Conservation (phyloP, 768 basidiomycete genomes). For the Rubroboletus pulcherrimus region DNA sequence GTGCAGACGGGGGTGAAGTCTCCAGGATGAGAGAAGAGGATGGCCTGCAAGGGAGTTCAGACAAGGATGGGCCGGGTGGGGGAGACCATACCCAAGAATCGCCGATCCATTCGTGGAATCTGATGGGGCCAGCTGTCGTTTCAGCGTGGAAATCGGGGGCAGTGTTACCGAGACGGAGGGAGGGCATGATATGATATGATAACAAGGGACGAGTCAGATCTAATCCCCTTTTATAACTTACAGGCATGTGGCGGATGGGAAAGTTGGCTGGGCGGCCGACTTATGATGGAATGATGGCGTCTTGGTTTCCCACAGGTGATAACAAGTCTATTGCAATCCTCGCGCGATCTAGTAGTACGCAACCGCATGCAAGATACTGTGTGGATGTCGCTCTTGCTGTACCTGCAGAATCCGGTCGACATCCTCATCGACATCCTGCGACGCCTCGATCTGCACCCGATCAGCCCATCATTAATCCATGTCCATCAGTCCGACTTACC, state of each 20-base stretch:
- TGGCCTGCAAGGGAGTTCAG: constrained; percentile 44
- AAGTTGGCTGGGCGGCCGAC: no score
- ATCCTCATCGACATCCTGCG: constrained; percentile 85
- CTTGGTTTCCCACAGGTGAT: constrained; percentile 59
- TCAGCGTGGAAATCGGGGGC: constrained; percentile 92
- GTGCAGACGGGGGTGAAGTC: constrained; percentile 95
- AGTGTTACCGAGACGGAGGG: constrained; percentile 78
- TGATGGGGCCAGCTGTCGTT: constrained; percentile 84
- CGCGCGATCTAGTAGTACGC: constrained; percentile 69
- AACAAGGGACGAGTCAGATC: background rate
- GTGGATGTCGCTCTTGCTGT: constrained; percentile 90
- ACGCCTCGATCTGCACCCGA: constrained; percentile 67
- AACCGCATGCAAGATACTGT: constrained; percentile 86
- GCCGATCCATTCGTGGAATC: constrained; percentile 91
- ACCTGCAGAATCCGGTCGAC: constrained; percentile 81
- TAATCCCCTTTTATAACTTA: constrained; percentile 1
- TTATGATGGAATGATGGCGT: constrained; percentile 44
- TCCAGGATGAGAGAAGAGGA: constrained; percentile 94
- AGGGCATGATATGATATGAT: constrained; percentile 31
- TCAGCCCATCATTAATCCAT: constrained; percentile 7
- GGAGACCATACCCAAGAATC: constrained; percentile 67
- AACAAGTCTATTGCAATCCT: constrained; percentile 20
- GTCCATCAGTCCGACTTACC: constrained; percentile 45
- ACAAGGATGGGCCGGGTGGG: background rate
- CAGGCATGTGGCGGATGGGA: no score